Conservation (phyloP, 2,329 filamentous ascomycete genomes). For the Apiospora sp. region DNA sequence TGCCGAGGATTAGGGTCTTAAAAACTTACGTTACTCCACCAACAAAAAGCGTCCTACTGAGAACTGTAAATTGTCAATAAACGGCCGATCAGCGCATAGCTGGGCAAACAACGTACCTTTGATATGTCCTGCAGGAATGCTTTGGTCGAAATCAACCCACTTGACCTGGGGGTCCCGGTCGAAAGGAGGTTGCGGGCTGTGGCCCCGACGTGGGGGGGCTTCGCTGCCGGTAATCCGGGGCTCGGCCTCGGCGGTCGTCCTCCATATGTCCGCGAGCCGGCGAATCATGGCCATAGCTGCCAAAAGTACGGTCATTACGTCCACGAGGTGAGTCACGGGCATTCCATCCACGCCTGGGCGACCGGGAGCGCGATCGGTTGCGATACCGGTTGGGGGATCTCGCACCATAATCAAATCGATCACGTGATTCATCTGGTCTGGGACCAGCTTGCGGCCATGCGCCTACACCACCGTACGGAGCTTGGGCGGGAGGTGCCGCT, state of each 20-base stretch:
- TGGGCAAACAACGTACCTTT: conserved; percentile 60
- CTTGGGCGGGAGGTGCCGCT: conserved; percentile 53
- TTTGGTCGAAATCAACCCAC: conserved; percentile 81
- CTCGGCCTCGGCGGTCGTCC: conserved; percentile 62
- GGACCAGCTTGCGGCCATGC: conserved; percentile 45
- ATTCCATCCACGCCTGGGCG: conserved; percentile 75
- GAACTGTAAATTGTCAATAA: conserved; percentile 57
- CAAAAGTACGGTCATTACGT: conserved; percentile 74
- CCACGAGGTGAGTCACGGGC: conserved; percentile 70
- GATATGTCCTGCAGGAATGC: conserved; percentile 78
- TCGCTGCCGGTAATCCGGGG: conserved; percentile 83
- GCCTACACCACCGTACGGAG: conserved; percentile 45
- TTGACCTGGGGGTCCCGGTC: conserved; percentile 57
- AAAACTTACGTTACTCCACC: conserved; percentile 87
- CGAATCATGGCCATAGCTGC: conserved; percentile 76
- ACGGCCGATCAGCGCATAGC: neutral
- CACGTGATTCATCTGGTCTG: conserved; percentile 58
- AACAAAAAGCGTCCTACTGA: conserved; percentile 95
- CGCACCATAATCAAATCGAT: conserved; percentile 61
- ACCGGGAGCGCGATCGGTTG: conserved; percentile 76
- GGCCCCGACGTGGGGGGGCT: conserved; percentile 76
- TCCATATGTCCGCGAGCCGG: conserved; percentile 64
- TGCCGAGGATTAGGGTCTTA: conserved; percentile 24
- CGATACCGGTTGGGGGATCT: conserved; percentile 69
- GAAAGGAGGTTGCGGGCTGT: conserved; percentile 65